phyloP scores from a whole-genome alignment of 2,329 filamentous ascomycete species.

The Arthrinium puccinioides region DNA sequence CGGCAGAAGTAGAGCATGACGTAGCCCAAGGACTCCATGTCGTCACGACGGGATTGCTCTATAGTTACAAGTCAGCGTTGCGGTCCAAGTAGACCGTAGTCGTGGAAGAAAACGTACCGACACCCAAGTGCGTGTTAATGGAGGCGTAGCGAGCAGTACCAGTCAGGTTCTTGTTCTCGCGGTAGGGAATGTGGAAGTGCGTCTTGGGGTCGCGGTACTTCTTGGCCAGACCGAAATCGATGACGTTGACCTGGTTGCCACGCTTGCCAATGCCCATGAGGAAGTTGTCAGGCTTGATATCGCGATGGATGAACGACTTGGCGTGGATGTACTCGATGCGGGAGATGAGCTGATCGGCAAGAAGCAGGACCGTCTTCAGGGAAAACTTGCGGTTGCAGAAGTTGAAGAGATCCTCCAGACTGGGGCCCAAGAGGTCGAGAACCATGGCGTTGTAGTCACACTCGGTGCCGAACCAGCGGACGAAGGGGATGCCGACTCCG shows the following conservation, averaged over 20 bases:
- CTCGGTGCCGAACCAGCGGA: slow-evolving; percentile 98
- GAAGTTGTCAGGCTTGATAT: slow-evolving; percentile 99
- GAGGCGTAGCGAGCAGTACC: slow-evolving; percentile 97
- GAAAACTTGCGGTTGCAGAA: slow-evolving; percentile 99
- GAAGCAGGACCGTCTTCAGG: slow-evolving; percentile 91
- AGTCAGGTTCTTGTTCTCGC: slow-evolving; percentile 99
- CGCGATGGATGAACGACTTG: slow-evolving; percentile 98
- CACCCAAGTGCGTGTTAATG: slow-evolving; percentile 97
- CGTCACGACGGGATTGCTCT: slow-evolving; percentile 98
- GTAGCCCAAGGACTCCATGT: slow-evolving; percentile 98
- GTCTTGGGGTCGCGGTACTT: slow-evolving; percentile 99
- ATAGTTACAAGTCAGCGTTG: slow-evolving; percentile 1
- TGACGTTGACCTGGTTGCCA: slow-evolving; percentile 98
- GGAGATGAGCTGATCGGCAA: slow-evolving; percentile 97
- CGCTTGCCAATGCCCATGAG: slow-evolving; percentile 99
- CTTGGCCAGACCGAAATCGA: slow-evolving; percentile 98
- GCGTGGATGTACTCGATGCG: slow-evolving; percentile 99
- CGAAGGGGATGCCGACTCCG: slow-evolving; percentile 95
- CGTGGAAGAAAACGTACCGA: slow-evolving; percentile 50
- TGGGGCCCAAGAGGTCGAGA: slow-evolving; percentile 89
- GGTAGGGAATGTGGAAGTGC: slow-evolving; percentile 98
- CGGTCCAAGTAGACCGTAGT: too few relatives aligned
- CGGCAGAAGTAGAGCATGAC: slow-evolving; percentile 99
- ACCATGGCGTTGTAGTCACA: slow-evolving; percentile 99
- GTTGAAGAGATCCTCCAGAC: slow-evolving; percentile 97